Evolutionary conservation across 2,329 filamentous ascomycete genomes (phyloP), one percentile per base, ranked within the genome.

Genomic region (Penicillium capsulatum): DNA sequence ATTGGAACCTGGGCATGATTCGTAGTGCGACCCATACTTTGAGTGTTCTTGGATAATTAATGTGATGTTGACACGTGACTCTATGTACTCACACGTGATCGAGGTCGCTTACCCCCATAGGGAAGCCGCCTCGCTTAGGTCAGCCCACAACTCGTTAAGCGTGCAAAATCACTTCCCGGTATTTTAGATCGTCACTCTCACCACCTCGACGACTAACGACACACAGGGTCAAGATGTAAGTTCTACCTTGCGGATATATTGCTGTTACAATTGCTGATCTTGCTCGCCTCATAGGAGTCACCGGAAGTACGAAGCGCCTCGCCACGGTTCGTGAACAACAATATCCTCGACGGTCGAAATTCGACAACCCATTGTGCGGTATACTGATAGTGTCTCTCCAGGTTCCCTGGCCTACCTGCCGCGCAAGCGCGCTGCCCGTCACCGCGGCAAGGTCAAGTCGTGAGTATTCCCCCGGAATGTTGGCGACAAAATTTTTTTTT

Each of bases 381-480:
- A 48, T 61, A 64, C 61, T 61, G 51, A 60, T 59, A 45, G 16
- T 43, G 48, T 47, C 14, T 58, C 30, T 47, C 53, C 59, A 71
- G 70, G 70, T 70, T 90, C 86, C 69, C 79, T 97, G 72, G 86
- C 85, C 61, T 91, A 81, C 76, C 74, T 92, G 67, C 86, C 86
- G 57, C 76, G 86, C 69, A 96, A 96, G 88, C 84, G 91, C 69
- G 88, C 89, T 66, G 80, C 89, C 72, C 82, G 90, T 67, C 90
- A 97, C 77, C 79, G 91, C 65, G 91, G 91, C 73, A 94, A 94
- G 81, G 91, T 96, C 71, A 96, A 96, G 88, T 89, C 84, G 89
- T 94, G 79, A 81, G 81, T 63, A 36, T 34, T 35, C 39, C 14
- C 29, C n/a, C 14, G 11, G 30, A 24, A 40, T 32, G 28, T 26